These are phyloP conservation scores for Fusarium sp. DNA, from an alignment of 2,329 filamentous ascomycete species.

Conservation along the genomic window DNA sequence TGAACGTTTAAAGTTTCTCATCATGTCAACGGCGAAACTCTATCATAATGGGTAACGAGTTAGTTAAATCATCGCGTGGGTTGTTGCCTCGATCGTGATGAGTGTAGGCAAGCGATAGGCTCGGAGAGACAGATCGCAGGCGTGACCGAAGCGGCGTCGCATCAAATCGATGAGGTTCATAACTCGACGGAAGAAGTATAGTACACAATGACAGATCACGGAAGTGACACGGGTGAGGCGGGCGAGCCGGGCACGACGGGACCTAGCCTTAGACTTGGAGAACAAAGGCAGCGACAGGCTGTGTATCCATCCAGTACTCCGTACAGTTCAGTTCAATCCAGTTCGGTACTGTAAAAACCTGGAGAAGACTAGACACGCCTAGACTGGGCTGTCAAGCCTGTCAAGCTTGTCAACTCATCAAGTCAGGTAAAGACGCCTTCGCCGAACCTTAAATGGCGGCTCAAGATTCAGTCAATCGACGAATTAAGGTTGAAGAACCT, in stretches of 20 bases:
- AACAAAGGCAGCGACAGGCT: conserved; percentile 14
- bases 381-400: conserved; percentile 8
- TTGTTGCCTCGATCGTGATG: conserved; percentile 5
- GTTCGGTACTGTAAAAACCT: conserved; percentile 29
- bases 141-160: conserved; percentile 4
- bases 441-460: conserved; percentile 39
- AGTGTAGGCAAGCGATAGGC: conserved; percentile 5
- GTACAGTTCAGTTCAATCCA: too few relatives aligned
- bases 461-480: conserved; percentile 30
- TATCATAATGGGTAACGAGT: conserved; percentile 13
- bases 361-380: conserved; percentile 25
- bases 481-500: conserved; percentile 36
- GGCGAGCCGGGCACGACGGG: conserved; percentile 33
- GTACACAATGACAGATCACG: conserved; percentile 11
- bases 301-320: neutral
- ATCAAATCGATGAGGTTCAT: conserved; percentile 16
- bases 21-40: conserved; percentile 39
- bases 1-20: conserved; percentile 25
- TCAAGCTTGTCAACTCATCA: conserved; percentile 16
- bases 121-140: conserved; percentile 10
- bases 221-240: conserved; percentile 21
- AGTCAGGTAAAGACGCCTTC: conserved; percentile 27
- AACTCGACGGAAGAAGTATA: conserved; percentile 41
- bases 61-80: conserved; percentile 4
- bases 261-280: conserved; percentile 33